Evolutionary conservation across 805 yeast species (phyloP), one percentile per base, ranked within the genome.

Genomic region (Candida ponderosae): DNA sequence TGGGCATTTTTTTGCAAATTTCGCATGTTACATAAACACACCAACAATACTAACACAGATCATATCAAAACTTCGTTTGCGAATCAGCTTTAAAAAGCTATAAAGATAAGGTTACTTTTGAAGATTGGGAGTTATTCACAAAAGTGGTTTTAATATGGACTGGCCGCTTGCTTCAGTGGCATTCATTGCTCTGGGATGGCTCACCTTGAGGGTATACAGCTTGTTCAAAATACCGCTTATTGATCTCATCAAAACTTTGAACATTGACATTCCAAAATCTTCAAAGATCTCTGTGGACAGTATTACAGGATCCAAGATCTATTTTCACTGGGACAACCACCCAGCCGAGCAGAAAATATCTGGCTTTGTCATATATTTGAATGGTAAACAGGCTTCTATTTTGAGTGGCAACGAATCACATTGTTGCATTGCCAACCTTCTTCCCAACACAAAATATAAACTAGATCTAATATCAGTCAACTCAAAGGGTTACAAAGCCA

Each of bases 271-370:
- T 26, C 85, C 85, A 4, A 69, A 65, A 38, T 62, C 72, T 7
- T 81, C 81, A 3, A 55, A 59, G 33, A 60, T 77, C 14, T 74
- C 79, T 35, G 65, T 78, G 6, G 82, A 76, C 47, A 66, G 68
- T 44, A 68, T 78, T 34, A 65, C 72, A 6, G 55, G 60, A 27
- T 48, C 57, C 8, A 57, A 71, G 20, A 69, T 74, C 29, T 66
- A 65, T 19, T 40, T 78, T 24, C 83, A 75, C 47, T 78, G 84
- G 81, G 79, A 72, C 46, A 18, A 54, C 48, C 35, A 53, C 31
- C 17, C 39, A 40, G 31, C 39, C 9, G 45, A 41, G 4, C 40
- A 40, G 10, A 48, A 41, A 7, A 62, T 65, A n/a, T 54, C 59
- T 20, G 61, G 56, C 39, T 66, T 59, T 39, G 46, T 59, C 5